phyloP scores from a whole-genome alignment of 2,329 filamentous ascomycete genomes.

The Trichoderma lentiforme region DNA sequence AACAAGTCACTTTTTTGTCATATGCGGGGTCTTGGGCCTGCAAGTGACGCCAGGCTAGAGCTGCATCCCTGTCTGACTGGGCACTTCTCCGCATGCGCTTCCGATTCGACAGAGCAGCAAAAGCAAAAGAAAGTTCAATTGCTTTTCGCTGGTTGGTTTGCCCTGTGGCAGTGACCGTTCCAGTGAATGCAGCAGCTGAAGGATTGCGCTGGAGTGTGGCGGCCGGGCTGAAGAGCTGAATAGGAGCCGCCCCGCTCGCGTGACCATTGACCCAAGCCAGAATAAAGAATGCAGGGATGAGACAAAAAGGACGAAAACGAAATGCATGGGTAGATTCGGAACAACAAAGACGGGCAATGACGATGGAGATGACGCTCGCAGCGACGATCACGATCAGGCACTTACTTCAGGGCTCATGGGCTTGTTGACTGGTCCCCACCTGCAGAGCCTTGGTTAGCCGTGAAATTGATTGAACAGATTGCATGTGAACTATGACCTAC shows the following conservation, averaged over 20 bases:
- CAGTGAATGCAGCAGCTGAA: background rate
- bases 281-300: background rate
- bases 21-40: background rate
- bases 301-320: slow-evolving; percentile 12
- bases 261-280: slow-evolving; percentile 13
- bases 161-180: background rate
- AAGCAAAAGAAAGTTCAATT: background rate
- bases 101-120: slow-evolving; percentile 1
- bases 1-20: background rate
- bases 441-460: slow-evolving; percentile 24
- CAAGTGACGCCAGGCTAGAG: slow-evolving; percentile 5
- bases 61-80: slow-evolving; percentile 8
- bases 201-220: background rate
- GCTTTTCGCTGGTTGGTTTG: background rate
- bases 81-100: slow-evolving; percentile 12
- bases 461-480: background rate
- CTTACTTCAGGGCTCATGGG: slow-evolving; percentile 93
- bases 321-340: background rate
- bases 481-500: slow-evolving; percentile 40
- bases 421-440: slow-evolving; percentile 98
- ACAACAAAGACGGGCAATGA: background rate
- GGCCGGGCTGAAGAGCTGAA: slow-evolving; percentile 4
- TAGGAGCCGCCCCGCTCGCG: slow-evolving; percentile 15
- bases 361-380: slow-evolving; percentile 19
- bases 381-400: slow-evolving; percentile 11